A percentile compares a stretch with the other conserved stretches of the same genome.
These are phyloP conservation scores for Amaranthus cruentus DNA, from an alignment of 148 eudicot genomes.

Conservation along the genomic window DNA sequence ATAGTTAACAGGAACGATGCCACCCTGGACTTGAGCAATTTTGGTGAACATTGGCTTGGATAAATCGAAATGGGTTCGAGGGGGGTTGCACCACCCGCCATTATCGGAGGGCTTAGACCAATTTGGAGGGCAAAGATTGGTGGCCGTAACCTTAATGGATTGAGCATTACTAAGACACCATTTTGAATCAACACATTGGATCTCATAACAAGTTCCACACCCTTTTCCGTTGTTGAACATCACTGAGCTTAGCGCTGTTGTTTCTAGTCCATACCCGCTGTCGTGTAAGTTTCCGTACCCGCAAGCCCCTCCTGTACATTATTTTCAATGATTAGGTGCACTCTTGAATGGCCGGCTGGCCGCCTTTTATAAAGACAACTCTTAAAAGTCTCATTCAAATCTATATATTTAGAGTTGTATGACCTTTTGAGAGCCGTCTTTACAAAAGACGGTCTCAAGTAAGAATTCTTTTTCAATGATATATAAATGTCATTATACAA, in stretches of 20 bases:
- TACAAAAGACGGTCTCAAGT: too few relatives aligned
- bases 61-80: constrained; percentile 45
- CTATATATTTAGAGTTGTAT: too few relatives aligned
- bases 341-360: too few relatives aligned
- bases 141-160: constrained; percentile 37
- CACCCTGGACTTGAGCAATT: constrained; percentile 36
- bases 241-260: constrained; percentile 41
- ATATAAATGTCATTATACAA: too few relatives aligned
- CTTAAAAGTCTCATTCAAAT: too few relatives aligned
- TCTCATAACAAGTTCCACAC: constrained; percentile 40
- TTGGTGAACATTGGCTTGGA: constrained; percentile 38
- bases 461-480: too few relatives aligned
- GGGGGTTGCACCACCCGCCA: constrained; percentile 60
- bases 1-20: constrained; percentile 43
- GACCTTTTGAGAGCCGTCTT: too few relatives aligned
- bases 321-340: too few relatives aligned
- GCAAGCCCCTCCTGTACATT: constrained; percentile 42
- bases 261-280: constrained; percentile 33
- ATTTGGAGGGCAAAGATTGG: constrained; percentile 49
- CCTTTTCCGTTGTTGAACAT: constrained; percentile 40
- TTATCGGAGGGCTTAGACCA: constrained; percentile 29
- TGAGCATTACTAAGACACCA: constrained; percentile 29
- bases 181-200: constrained; percentile 31
- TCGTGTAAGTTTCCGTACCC: constrained; percentile 37
- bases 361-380: too few relatives aligned